Base-by-base conservation (phyloP, 2,329 filamentous ascomycete genomes). In the Aspergillus latus region DNA sequence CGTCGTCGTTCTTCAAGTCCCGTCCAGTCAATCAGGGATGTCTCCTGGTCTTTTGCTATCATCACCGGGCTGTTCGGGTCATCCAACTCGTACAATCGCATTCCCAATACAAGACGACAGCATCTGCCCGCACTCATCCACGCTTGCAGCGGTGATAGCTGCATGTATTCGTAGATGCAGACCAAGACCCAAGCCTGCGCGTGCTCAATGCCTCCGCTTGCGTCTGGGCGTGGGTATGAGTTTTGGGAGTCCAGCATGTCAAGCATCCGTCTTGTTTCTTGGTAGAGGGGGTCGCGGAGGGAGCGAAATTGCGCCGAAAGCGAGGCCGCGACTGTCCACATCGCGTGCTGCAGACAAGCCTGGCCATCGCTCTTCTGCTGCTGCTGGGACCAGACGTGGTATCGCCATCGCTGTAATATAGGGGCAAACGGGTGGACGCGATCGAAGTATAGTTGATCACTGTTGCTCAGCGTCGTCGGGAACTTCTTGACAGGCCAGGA, bases 141-240 rank as follows among this genome's bases (percentile, higher is more conserved):
- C 11, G 65, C 72, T 5, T 68, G 69, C 4, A 68, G 65, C n/a
- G 69, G 67, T 10, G 66, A 58, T 7, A 68, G 65, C 5, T 67
- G 64, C 64, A 72, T 71, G 11, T 70, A 69, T 59, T 77, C 75
- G 45, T 75, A 76, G 7, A 70, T 59, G 0, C 70, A 69, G 1
- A 75, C 45, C 7, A 77, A 57, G 3, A 76, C 61, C 71, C 72
- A 74, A 0, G 74, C 69, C 52, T 76, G 74, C 1, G 68, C 65
- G 6, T 68, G 62, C 49, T 75, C 72, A 28, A 73, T 63, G 7
- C 61, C 40, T 11, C 59, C 50, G 16, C 30, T 44, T 21, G 54
- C 47, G 9, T 52, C 55, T 7, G 39, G 39, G 8, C 39, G 3
- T 26, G 39, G 16, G 16, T 9, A 16, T 21, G 39, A 15, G 15